Base-by-base conservation (phyloP, 805 yeast species). In the Komagataella populi region DNA sequence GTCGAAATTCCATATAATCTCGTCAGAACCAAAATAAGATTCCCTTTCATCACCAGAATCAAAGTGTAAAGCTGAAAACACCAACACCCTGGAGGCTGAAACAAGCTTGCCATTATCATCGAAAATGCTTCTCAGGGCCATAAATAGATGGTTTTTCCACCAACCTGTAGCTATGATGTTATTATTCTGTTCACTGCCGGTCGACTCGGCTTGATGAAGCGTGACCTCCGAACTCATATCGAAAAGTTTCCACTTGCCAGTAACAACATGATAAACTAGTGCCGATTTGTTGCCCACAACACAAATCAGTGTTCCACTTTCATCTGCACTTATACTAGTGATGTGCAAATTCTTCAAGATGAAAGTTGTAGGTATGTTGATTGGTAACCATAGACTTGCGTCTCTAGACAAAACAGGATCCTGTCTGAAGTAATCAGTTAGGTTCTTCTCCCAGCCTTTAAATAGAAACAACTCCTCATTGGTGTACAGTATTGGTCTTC, bases 201-300 rank as follows among this genome's bases (percentile, higher is more conserved):
- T 8, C 5, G 39, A 30, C 14, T 30, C 39, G n/a, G 12, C 39
- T 30, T 30, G 39, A 10, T 30, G 39, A 30, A 30, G 39, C 3
- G 39, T 30, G 10, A 44, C 23, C n/a, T 17, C 23, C 20, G 23
- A 20, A 4, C n/a, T 22, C 22, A 23, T 6, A n/a, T 23, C 47
- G 47, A 76, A 63, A 50, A 66, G 59, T 55, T 72, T 76, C 81
- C 81, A 77, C 43, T 66, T 64, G n/a, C 72, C 69, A 1, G 70
- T 62, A 43, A 61, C 54, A 10, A 67, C 50, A 49, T 70, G 64
- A 56, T 71, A 74, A 47, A 74, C 66, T 23, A 73, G 60, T 14
- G 77, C 67, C 20, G 80, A 80, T 23, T 62, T 59, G 20, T 68
- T 63, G 0, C 82, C 83, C 5, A 80, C 73, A 16, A 77, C 63